A percentile compares a stretch with the other conserved stretches of the same genome.
Evolutionary conservation across 805 yeast genomes (phyloP).

Genomic region (Komagataella pseudopastoris): DNA sequence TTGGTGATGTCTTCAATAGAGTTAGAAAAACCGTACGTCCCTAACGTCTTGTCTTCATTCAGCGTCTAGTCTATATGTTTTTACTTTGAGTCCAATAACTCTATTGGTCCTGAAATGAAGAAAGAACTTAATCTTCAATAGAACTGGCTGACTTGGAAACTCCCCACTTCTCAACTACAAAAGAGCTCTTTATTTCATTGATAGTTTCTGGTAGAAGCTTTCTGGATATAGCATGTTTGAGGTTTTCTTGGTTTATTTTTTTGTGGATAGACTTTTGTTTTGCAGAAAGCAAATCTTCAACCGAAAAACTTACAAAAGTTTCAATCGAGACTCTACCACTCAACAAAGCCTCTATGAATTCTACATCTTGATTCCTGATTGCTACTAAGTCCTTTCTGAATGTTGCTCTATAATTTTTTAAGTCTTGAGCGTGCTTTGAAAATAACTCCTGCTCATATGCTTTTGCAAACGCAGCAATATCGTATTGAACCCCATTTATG

Average conservation of each 20-base stretch:
- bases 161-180: conserved; percentile 20
- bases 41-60: no score
- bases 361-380: conserved; percentile 12
- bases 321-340: conserved; percentile 8
- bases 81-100: no score
- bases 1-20: no score
- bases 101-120: no score
- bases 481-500: background rate
- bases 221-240: conserved; percentile 13
- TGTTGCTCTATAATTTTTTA: conserved; percentile 11
- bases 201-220: conserved; percentile 13
- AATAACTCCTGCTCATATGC: conserved; percentile 14
- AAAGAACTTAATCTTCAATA: conserved; percentile 8
- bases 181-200: conserved; percentile 12
- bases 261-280: conserved; percentile 15
- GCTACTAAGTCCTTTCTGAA: conserved; percentile 20
- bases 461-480: conserved; percentile 4
- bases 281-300: conserved; percentile 12
- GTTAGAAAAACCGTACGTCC: no score
- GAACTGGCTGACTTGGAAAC: conserved; percentile 19
- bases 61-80: no score
- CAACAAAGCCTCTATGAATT: conserved; percentile 10
- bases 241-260: conserved; percentile 15
- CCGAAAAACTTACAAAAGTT: conserved; percentile 11
- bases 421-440: conserved; percentile 5